Evolutionary conservation across 768 basidiomycete species (phyloP).

Genomic region (Leucocoprinus leucothites): DNA sequence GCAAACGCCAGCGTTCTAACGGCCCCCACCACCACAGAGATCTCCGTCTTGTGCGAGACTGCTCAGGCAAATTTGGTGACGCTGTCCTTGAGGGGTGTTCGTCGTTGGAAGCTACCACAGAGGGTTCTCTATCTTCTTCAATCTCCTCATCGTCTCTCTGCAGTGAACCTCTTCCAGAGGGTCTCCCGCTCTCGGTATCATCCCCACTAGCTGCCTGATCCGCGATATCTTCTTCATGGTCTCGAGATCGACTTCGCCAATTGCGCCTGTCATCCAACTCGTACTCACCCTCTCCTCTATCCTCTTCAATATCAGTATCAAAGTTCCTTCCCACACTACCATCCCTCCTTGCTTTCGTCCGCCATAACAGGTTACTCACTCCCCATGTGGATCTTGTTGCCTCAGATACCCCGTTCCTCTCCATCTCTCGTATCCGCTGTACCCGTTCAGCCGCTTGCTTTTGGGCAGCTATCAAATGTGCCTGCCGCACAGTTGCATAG

Average conservation of each 20-base stretch:
- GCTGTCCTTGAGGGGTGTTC: background rate
- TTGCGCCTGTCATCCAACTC: conserved; percentile 15
- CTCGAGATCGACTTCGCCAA: conserved; percentile 3
- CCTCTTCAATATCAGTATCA: conserved; percentile 14
- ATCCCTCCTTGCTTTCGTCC: conserved; percentile 16
- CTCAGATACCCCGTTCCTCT: conserved; percentile 29
- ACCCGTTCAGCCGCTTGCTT: conserved; percentile 66
- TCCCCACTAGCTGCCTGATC: conserved; percentile 8
- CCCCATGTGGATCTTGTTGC: conserved; percentile 8
- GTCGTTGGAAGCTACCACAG: background rate
- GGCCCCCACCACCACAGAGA: conserved; percentile 86
- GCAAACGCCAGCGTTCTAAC: conserved; percentile 66
- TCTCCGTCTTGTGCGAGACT: conserved; percentile 17
- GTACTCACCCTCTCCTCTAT: conserved; percentile 22
- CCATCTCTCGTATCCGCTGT: conserved; percentile 63
- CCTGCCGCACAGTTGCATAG: conserved; percentile 63
- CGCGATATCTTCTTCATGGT: background rate
- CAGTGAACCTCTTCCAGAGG: background rate
- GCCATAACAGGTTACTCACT: conserved; percentile 13
- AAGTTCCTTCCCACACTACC: conserved; percentile 11
- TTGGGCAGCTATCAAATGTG: conserved; percentile 68
- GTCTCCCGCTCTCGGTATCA: conserved; percentile 4
- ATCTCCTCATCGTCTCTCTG: background rate
- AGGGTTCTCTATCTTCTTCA: background rate
- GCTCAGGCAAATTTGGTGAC: conserved; percentile 13